Conservation (phyloP, 495 filamentous ascomycete genomes). For the Lasiosphaeriaceae sp. region DNA sequence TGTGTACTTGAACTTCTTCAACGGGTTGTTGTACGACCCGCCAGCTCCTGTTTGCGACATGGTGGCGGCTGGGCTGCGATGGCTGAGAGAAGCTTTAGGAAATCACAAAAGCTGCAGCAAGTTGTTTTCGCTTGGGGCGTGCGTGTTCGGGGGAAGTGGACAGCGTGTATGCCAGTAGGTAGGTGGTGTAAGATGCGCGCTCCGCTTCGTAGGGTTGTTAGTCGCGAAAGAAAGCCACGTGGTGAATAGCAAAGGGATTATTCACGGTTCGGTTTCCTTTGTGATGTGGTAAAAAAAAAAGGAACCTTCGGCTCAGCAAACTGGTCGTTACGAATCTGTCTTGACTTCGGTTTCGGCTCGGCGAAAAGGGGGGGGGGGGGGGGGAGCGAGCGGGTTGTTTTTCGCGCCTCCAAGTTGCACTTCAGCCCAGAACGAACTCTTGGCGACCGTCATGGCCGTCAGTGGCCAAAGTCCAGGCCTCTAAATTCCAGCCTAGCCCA, state of each 20-base stretch:
- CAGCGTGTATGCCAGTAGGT: too few relatives aligned
- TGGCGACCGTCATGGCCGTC: constrained; percentile 26
- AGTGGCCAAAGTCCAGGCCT: neutral
- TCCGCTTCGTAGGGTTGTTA: too few relatives aligned
- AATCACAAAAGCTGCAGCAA: neutral
- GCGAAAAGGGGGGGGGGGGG: constrained; percentile 10
- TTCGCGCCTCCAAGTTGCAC: constrained; percentile 9
- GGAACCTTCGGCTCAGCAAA: neutral
- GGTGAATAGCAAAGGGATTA: neutral
- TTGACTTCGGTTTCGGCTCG: constrained; percentile 1
- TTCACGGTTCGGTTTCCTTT: neutral
- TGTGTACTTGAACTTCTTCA: constrained; percentile 98
- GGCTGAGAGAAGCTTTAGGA: neutral
- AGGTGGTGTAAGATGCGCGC: too few relatives aligned
- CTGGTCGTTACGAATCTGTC: neutral
- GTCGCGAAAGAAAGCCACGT: neutral
- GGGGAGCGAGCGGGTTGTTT: constrained; percentile 11
- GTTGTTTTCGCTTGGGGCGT: neutral
- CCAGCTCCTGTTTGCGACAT: constrained; percentile 55
- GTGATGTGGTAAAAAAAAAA: neutral
- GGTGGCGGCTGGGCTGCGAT: constrained; percentile 16
- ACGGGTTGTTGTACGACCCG: constrained; percentile 93
- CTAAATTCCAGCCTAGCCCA: too few relatives aligned
- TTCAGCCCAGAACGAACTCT: constrained; percentile 14
- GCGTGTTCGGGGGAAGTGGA: too few relatives aligned